Base-by-base conservation (phyloP, 73 alveolate species). In the Paramecium tetraurelia region DNA sequence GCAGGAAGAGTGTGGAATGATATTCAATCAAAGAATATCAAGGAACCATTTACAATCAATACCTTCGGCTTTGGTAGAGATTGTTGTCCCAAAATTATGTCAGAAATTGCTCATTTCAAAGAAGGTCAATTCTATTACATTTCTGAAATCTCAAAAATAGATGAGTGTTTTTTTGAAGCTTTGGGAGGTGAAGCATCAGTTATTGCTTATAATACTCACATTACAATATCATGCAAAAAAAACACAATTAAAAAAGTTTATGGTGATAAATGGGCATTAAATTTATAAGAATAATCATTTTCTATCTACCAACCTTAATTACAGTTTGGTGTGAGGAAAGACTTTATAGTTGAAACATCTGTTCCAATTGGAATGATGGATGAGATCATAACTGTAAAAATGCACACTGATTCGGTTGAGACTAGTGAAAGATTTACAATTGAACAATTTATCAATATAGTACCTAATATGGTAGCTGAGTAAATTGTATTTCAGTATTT, bases 1-100 rank as follows among this genome's bases (percentile, higher is more conserved):
- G 92, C 80, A 71, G 87, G 75, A 11, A 89, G 87, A 71, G 87
- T 89, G 27, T 58, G 94, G 58, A 29, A 89, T 27, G 84, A 70
- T 41, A 16, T 89, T 11, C 16, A 71, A 46, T 22, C 18, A 43
- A 33, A 89, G 35, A 46, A 89, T 33, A 89, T 70, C 29, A 58
- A 43, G 16, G 94, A 89, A 44, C 86, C 86, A 29, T 89, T 43
- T 40, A 48, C 84, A 40, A 89, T 89, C 36, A 22, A 71, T 58
- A 89, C 94, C 18, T 89, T 89, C 29, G 94, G 94, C 1, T 89
- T 89, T 71, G 94, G 94, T 43, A 44, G 76, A 9, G 94, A 89
- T 71, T 58, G 70, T 89, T 77, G 87, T 33, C 94, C 94, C 18
- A 89, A 53, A 46, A 46, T 71, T 14, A 89, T 89, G 94, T 58